Conservation (phyloP, 495 filamentous ascomycete species). For the Beverwykella pulmonaria region DNA sequence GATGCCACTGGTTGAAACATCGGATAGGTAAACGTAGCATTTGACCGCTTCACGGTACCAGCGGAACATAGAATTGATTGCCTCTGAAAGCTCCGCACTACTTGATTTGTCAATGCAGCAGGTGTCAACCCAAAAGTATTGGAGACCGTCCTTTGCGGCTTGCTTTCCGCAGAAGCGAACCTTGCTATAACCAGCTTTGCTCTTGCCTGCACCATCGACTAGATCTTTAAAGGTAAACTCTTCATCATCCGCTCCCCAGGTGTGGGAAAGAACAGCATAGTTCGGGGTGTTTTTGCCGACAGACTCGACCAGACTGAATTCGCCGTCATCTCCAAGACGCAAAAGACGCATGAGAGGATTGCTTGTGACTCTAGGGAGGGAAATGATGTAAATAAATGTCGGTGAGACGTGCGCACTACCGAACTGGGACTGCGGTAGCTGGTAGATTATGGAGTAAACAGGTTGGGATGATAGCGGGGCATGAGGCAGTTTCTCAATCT, state of each 20-base stretch:
- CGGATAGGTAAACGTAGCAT: conserved; percentile 17
- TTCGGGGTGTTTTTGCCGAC: neutral
- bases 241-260: conserved; percentile 12
- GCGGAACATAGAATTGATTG: conserved; percentile 8
- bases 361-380: neutral
- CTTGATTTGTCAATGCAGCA: conserved; percentile 35
- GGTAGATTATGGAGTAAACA: too few species aligned
- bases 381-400: too few species aligned
- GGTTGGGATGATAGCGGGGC: too few species aligned
- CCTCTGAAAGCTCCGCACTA: conserved; percentile 18
- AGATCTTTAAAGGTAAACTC: conserved; percentile 9
- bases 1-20: neutral
- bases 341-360: conserved; percentile 14
- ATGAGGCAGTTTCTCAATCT: too few species aligned
- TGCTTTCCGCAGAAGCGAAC: conserved; percentile 6
- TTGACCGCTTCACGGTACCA: conserved; percentile 5
- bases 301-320: conserved; percentile 9
- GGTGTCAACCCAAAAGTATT: conserved; percentile 25
- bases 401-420: too few species aligned
- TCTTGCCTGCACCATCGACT: neutral
- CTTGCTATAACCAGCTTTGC: conserved; percentile 6
- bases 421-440: too few species aligned
- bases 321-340: neutral
- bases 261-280: conserved; percentile 15
- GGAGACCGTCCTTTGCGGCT: neutral